These are phyloP conservation scores for Priceomyces castillae DNA, from an alignment of 805 yeast species.

Conservation along the genomic window DNA sequence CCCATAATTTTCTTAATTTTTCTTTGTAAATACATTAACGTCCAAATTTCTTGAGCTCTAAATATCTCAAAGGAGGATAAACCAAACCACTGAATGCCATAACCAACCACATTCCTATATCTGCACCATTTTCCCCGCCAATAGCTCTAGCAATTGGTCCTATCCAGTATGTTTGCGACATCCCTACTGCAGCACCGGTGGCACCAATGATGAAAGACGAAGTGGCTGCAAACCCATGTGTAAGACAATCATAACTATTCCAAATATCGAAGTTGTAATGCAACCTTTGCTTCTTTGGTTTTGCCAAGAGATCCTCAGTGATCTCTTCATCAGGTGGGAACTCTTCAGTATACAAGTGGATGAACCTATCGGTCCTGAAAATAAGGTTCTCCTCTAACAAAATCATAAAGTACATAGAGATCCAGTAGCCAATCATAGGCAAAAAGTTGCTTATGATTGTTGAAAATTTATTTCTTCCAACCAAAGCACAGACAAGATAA, in stretches of 20 bases:
- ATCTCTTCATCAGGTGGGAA: constrained; percentile 15
- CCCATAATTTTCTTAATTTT: no score
- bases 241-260: constrained; percentile 59
- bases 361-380: constrained; percentile 52
- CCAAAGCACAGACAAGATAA: constrained; percentile 69
- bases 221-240: constrained; percentile 71
- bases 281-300: constrained; percentile 34
- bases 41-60: constrained; percentile 55
- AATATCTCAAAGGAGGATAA: constrained; percentile 64
- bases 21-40: constrained; percentile 8
- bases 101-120: constrained; percentile 76
- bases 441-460: constrained; percentile 74
- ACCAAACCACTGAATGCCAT: constrained; percentile 65
- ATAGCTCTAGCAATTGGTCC: constrained; percentile 69
- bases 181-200: constrained; percentile 81
- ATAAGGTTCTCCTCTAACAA: constrained; percentile 69
- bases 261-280: constrained; percentile 73
- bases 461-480: constrained; percentile 70
- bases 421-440: constrained; percentile 93
- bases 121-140: constrained; percentile 69
- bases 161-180: constrained; percentile 81
- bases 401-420: constrained; percentile 72
- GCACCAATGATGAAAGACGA: constrained; percentile 66
- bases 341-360: constrained; percentile 31
- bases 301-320: constrained; percentile 26